These are phyloP conservation scores for Penicillium desertorum DNA, from an alignment of 495 filamentous ascomycete genomes.

Conservation along the genomic window DNA sequence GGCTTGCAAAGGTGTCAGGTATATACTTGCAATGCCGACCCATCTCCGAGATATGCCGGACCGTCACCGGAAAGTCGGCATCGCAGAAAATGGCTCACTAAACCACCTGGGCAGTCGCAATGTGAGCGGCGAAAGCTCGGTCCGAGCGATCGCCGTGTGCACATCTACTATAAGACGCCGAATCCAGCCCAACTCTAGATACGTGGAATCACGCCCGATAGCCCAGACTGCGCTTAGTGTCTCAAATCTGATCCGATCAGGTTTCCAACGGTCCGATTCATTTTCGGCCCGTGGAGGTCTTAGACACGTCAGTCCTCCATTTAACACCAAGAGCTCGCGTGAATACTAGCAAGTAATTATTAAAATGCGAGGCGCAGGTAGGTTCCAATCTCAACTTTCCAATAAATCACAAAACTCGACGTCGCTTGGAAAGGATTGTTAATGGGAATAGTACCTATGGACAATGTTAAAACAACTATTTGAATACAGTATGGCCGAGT, in stretches of 20 bases:
- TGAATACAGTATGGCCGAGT: not conserved
- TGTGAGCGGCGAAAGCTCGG: not conserved
- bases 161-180: not conserved
- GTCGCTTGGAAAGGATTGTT: not conserved
- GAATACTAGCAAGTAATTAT: too few relatives aligned
- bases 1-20: not conserved
- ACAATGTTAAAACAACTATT: not conserved
- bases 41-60: slow-evolving; percentile 6
- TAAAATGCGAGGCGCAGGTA: not conserved
- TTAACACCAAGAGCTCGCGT: too few relatives aligned
- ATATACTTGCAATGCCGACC: not conserved
- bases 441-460: not conserved
- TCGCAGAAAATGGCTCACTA: not conserved
- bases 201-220: not conserved
- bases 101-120: not conserved
- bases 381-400: not conserved
- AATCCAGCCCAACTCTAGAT: not conserved
- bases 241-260: not conserved
- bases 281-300: not conserved
- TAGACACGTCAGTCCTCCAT: too few relatives aligned
- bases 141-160: not conserved
- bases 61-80: slow-evolving; percentile 1
- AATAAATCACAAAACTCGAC: not conserved
- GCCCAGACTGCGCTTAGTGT: not conserved
- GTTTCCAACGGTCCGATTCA: not conserved